These are phyloP conservation scores for Metschnikowia borealis DNA, from an alignment of 805 yeast species.

Conservation along the genomic window DNA sequence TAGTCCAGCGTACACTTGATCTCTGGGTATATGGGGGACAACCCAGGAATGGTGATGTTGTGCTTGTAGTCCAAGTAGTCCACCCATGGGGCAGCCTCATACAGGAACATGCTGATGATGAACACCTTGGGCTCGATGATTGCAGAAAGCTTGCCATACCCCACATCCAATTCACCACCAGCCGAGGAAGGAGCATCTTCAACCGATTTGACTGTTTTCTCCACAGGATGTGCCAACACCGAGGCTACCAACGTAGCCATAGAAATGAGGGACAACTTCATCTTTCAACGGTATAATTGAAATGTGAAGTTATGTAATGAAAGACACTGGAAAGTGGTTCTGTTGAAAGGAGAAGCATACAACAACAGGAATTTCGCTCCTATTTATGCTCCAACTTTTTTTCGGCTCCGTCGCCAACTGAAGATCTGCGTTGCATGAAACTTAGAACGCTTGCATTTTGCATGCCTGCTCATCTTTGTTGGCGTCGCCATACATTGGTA, in stretches of 20 bases:
- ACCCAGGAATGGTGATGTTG: constrained; percentile 62
- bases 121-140: constrained; percentile 51
- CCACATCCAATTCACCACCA: constrained; percentile 19
- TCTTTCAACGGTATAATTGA: background rate
- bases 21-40: constrained; percentile 55
- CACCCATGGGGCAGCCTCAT: constrained; percentile 53
- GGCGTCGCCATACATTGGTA: background rate
- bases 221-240: constrained; percentile 17
- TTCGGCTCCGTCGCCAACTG: background rate
- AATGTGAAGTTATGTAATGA: too few relatives aligned
- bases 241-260: constrained; percentile 14
- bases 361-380: too few relatives aligned
- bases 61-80: constrained; percentile 43
- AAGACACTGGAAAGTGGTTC: too few relatives aligned
- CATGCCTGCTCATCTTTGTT: background rate
- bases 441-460: background rate
- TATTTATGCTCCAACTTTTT: background rate
- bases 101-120: constrained; percentile 51
- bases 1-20: constrained; percentile 53
- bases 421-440: background rate
- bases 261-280: constrained; percentile 20
- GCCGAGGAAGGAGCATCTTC: constrained; percentile 5
- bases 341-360: too few relatives aligned
- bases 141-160: constrained; percentile 30
- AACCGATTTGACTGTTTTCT: constrained; percentile 11